A percentile compares a stretch with the other conserved stretches of the same genome.
Evolutionary conservation across 352 stramenopile species (phyloP).

Genomic region (Globisporangium abappressorium): DNA sequence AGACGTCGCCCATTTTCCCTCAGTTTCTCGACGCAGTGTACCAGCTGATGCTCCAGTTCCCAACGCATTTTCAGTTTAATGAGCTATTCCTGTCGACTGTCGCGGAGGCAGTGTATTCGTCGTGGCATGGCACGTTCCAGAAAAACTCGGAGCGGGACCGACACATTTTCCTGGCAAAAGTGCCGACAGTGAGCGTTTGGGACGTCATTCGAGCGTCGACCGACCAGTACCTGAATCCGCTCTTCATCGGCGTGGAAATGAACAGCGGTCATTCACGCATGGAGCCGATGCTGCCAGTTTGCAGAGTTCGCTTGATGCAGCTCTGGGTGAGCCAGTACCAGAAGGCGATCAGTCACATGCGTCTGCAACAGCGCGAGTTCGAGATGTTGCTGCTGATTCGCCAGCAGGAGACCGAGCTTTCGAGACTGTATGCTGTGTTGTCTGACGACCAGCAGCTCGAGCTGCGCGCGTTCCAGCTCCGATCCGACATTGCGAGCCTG

Average conservation of each 20-base stretch:
- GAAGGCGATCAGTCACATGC: slow-evolving; percentile 87
- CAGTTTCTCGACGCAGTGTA: slow-evolving; percentile 99
- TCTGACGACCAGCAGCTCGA: slow-evolving; percentile 61
- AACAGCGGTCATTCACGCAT: slow-evolving; percentile 24
- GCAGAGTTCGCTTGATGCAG: slow-evolving; percentile 83
- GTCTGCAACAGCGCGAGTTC: slow-evolving; percentile 81
- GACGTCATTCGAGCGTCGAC: slow-evolving; percentile 81
- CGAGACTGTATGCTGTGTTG: slow-evolving; percentile 56
- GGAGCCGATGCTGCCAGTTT: slow-evolving; percentile 80
- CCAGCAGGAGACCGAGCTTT: slow-evolving; percentile 77
- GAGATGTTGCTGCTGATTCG: slow-evolving; percentile 83
- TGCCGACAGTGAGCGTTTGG: slow-evolving; percentile 81
- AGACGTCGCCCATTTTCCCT: slow-evolving; percentile 98
- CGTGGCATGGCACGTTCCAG: slow-evolving; percentile 93
- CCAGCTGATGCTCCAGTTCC: slow-evolving; percentile 96
- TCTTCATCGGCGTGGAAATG: slow-evolving; percentile 57
- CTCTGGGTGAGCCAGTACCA: slow-evolving; percentile 86
- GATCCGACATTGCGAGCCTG: slow-evolving; percentile 68
- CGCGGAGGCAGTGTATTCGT: slow-evolving; percentile 96
- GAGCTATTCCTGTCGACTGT: slow-evolving; percentile 91
- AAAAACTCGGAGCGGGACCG: slow-evolving; percentile 86
- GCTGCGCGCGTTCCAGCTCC: slow-evolving; percentile 56
- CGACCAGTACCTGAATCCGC: slow-evolving; percentile 79
- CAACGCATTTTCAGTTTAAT: slow-evolving; percentile 98
- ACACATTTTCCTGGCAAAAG: slow-evolving; percentile 52